Base-by-base conservation (phyloP, 1,284 basidiomycete genomes). In the Mycosarcoma mackinlayi region DNA sequence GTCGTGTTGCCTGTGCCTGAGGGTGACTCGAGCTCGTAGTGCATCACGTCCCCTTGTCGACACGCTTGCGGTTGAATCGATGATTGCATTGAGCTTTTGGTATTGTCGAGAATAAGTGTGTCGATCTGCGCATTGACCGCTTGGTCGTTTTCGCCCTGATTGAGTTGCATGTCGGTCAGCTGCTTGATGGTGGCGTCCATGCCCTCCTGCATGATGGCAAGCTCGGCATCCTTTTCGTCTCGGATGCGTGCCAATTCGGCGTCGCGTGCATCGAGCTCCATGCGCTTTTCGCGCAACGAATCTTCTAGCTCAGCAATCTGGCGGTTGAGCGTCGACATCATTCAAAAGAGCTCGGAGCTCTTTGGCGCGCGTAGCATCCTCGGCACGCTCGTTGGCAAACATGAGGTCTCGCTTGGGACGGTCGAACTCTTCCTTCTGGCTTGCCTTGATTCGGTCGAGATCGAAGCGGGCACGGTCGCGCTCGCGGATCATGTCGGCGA, bases 401-500 rank as follows among this genome's bases (percentile, higher is more conserved):
- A 88, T 88, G 60, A 98, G 87, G 78, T 99, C 96, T 37, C 96
- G 89, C 75, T 92, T 92, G 45, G 98, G 82, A 16, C 96, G 90
- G 72, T 98, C 96, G 31, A 94, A 84, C 81, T 98, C 96, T 68
- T 99, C 96, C 83, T 94, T 96, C 83, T 98, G 94, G 54, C 77
- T 77, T 10, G 92, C 89, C 85, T 96, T 97, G 83, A 94, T 87
- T 35, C 96, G 88, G 83, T 99, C 96, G n/a, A 98, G 86, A 75
- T 99, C 96, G 81, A 97, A 98, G 39, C 96, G 87, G 28, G 95
- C 94, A 63, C 95, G 88, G 83, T 99, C 96, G 34, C 96, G 89
- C 84, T 98, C 96, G 51, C 95, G 89, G 76, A 99, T 92, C 96
- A 99, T 98, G 82, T 98, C 96, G 25, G 95, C 95, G 30, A 99